These are phyloP conservation scores for Clitocybe nebularis DNA, from an alignment of 1,284 basidiomycete genomes.

Conservation along the genomic window DNA sequence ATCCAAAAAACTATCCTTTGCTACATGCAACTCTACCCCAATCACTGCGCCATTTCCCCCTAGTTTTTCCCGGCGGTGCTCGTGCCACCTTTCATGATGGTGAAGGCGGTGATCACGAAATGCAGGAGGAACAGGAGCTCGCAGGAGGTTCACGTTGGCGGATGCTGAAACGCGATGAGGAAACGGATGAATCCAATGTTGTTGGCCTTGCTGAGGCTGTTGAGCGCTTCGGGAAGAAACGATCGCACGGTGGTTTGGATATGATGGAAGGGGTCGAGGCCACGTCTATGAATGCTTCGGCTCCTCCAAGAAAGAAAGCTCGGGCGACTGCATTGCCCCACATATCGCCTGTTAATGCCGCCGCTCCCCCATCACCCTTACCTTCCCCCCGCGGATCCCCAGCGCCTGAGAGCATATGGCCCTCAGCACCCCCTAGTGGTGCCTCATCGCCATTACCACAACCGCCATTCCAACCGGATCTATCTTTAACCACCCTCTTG, in stretches of 20 bases:
- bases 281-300: conserved; percentile 48
- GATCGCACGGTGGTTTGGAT: conserved; percentile 62
- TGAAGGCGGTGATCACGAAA: conserved; percentile 57
- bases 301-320: conserved; percentile 74
- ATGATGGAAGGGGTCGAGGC: conserved; percentile 78
- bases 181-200: conserved; percentile 41
- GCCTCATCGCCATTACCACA: conserved; percentile 64
- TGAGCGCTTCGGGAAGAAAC: conserved; percentile 76
- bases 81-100: conserved; percentile 74
- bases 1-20: conserved; percentile 73
- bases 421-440: conserved; percentile 71
- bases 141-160: conserved; percentile 70
- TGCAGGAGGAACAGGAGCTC: conserved; percentile 66
- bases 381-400: conserved; percentile 82
- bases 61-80: conserved; percentile 74
- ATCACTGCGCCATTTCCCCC: conserved; percentile 67
- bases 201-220: conserved; percentile 73
- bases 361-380: conserved; percentile 76
- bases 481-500: conserved; percentile 72
- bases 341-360: conserved; percentile 57
- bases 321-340: conserved; percentile 54
- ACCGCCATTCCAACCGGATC: conserved; percentile 73
- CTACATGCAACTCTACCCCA: conserved; percentile 65
- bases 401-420: conserved; percentile 67
- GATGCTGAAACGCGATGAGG: conserved; percentile 64